Evolutionary conservation across 495 filamentous ascomycete species (phyloP).

Genomic region (Jackrogersella multiformis): DNA sequence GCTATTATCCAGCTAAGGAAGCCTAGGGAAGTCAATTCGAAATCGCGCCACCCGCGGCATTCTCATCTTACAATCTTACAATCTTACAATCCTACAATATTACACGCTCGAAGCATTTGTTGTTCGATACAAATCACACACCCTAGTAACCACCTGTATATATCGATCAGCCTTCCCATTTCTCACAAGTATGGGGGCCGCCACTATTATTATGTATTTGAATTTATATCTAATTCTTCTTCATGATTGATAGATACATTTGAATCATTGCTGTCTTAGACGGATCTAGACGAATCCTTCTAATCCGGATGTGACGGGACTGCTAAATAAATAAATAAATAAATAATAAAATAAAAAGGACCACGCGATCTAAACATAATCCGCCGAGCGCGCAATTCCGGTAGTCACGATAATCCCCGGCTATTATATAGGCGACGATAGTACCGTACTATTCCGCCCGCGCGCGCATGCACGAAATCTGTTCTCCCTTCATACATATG

Average conservation of each 20-base stretch:
- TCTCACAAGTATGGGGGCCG: background rate
- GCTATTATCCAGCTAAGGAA: background rate
- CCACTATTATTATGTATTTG: constrained; percentile 8
- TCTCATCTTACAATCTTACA: background rate
- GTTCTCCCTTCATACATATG: constrained; percentile 2
- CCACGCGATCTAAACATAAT: constrained; percentile 5
- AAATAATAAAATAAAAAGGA: no score
- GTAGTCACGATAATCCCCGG: background rate
- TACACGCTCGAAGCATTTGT: background rate
- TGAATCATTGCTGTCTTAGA: background rate
- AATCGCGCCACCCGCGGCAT: constrained; percentile 9
- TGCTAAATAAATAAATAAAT: no score
- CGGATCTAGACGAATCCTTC: constrained; percentile 7
- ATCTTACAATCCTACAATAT: no score
- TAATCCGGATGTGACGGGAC: constrained; percentile 35
- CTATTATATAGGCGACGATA: constrained; percentile 8
- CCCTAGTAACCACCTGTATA: background rate
- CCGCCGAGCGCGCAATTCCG: background rate
- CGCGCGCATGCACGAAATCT: background rate
- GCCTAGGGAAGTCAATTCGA: background rate
- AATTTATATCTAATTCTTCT: constrained; percentile 13
- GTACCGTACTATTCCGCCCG: background rate
- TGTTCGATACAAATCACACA: background rate
- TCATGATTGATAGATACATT: constrained; percentile 29
- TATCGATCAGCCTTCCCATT: background rate